Evolutionary conservation across 768 basidiomycete genomes (phyloP).

Genomic region (Rhizopogon sp.): DNA sequence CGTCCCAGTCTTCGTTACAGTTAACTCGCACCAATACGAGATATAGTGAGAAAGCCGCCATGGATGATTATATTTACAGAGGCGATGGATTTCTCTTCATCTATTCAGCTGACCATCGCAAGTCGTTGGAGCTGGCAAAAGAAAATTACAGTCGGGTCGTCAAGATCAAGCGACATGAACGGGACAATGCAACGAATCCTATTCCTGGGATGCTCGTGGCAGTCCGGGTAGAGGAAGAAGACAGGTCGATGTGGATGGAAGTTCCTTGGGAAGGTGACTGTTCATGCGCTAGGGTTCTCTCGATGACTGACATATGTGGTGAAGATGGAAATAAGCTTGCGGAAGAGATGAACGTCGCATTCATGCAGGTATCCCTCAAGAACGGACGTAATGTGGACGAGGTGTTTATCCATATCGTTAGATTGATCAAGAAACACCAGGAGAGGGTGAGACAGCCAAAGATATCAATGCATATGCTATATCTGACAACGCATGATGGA

Average conservation of each 20-base stretch:
- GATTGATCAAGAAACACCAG: not conserved
- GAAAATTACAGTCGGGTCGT: not conserved
- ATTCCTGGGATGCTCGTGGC: not conserved
- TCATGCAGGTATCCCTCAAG: conserved; percentile 1
- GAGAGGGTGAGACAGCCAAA: not conserved
- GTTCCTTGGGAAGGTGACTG: not conserved
- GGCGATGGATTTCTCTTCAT: not conserved
- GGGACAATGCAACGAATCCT: not conserved
- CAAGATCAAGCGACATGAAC: not conserved
- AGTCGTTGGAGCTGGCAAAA: not conserved
- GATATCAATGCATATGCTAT: not conserved
- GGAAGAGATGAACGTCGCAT: not conserved
- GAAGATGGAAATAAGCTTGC: not conserved
- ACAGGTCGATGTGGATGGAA: not conserved
- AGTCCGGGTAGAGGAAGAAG: not conserved
- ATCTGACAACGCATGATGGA: not conserved
- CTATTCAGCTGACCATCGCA: not conserved
- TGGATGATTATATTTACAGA: not conserved
- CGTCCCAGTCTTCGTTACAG: not conserved
- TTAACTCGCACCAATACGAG: not conserved
- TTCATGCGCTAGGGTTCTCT: not conserved
- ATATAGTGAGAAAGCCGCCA: not conserved
- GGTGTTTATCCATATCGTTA: not conserved
- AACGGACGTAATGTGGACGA: not conserved
- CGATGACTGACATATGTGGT: not conserved